phyloP scores from a whole-genome alignment of 192 early-diverging fungal genomes.

The Entrophospora sp. region DNA sequence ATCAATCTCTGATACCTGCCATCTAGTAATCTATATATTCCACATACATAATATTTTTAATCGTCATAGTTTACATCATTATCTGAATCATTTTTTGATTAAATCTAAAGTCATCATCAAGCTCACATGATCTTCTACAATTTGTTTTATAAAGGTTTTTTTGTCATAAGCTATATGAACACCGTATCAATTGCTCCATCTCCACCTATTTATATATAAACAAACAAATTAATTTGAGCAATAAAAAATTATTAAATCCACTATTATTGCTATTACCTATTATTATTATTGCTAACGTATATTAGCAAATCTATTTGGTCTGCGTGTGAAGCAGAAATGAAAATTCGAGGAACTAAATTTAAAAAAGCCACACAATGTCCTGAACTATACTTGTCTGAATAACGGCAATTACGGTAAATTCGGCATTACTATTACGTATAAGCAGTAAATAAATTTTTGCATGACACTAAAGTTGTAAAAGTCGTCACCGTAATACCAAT shows the following conservation, averaged over 20 bases:
- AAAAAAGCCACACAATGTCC: no score
- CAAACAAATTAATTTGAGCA: constrained; percentile 7
- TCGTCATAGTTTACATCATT: constrained; percentile 31
- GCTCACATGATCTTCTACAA: constrained; percentile 65
- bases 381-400: no score
- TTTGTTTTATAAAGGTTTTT: constrained; percentile 56
- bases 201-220: constrained; percentile 61
- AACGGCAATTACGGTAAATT: no score
- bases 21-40: constrained; percentile 41
- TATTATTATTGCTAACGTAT: constrained; percentile 42
- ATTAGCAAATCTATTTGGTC: constrained; percentile 86
- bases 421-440: no score
- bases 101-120: constrained; percentile 61
- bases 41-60: constrained; percentile 34
- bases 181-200: constrained; percentile 84
- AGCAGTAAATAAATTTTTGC: no score
- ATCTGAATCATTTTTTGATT: constrained; percentile 36
- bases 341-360: no score
- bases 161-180: constrained; percentile 73
- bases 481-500: no score
- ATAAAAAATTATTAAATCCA: neutral
- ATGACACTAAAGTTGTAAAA: no score
- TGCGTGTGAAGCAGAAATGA: constrained; percentile 43
- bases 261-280: no score
- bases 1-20: constrained; percentile 36